Evolutionary conservation across 345 rosid genomes (phyloP).

Genomic region (Combretum micranthum): DNA sequence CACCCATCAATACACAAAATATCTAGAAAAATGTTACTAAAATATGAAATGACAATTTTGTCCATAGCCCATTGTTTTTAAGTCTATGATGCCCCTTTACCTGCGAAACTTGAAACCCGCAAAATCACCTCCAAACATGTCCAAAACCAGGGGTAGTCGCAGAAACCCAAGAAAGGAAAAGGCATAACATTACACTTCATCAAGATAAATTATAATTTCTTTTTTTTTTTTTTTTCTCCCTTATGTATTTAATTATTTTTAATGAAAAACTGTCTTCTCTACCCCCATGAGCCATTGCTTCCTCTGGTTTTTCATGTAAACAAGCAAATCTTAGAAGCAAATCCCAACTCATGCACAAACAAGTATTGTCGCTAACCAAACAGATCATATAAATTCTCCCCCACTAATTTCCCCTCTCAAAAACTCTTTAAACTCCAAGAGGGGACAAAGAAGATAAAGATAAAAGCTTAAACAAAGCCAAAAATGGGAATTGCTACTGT

Average conservation of each 20-base stretch:
- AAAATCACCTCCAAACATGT: slow-evolving; percentile 13
- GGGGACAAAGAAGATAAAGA: neutral
- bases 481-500: slow-evolving; percentile 14
- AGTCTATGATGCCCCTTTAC: slow-evolving; percentile 3
- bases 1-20: neutral
- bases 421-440: neutral
- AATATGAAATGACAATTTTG: neutral
- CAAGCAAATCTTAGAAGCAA: slow-evolving; percentile 3
- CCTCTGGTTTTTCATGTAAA: slow-evolving; percentile 6
- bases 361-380: slow-evolving; percentile 5
- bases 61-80: neutral
- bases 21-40: neutral
- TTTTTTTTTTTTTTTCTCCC: neutral
- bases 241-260: slow-evolving; percentile 15
- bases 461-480: neutral
- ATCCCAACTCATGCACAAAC: slow-evolving; percentile 9
- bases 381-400: slow-evolving; percentile 16
- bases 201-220: neutral
- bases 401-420: slow-evolving; percentile 18
- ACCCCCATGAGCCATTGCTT: slow-evolving; percentile 5
- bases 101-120: slow-evolving; percentile 1
- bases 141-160: slow-evolving; percentile 12
- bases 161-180: slow-evolving; percentile 3
- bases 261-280: slow-evolving; percentile 9
- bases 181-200: slow-evolving; percentile 11